These are phyloP conservation scores for Penicillium sp. DNA, from an alignment of 2,329 filamentous ascomycete genomes.

Conservation along the genomic window DNA sequence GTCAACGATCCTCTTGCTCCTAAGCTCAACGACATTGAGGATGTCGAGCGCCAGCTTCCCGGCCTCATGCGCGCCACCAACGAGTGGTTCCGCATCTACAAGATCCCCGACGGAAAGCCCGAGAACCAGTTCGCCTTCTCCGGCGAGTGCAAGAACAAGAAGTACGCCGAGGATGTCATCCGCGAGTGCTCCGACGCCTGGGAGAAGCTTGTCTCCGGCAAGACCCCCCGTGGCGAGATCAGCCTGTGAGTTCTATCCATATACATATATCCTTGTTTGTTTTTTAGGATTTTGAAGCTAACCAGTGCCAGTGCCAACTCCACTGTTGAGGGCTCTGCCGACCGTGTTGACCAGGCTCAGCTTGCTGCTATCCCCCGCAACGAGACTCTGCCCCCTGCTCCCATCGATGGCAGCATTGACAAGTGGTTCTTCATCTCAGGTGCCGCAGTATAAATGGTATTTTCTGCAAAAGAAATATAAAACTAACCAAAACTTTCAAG, in stretches of 20 bases:
- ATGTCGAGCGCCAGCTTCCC: conserved; percentile 96
- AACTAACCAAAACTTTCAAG: conserved; percentile 23
- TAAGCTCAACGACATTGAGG: conserved; percentile 98
- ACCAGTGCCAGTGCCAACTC: conserved; percentile 67
- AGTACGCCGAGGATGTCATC: conserved; percentile 94
- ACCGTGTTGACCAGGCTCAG: conserved; percentile 67
- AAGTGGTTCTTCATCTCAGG: conserved; percentile 99
- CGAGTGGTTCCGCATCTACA: conserved; percentile 99
- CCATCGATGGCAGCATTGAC: conserved; percentile 95
- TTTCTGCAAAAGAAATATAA: conserved; percentile 21
- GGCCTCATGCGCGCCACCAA: conserved; percentile 96
- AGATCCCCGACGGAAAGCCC: conserved; percentile 99
- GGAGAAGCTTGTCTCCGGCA: conserved; percentile 93
- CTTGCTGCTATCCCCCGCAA: conserved; percentile 74
- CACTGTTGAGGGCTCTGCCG: conserved; percentile 69
- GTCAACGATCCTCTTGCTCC: conserved; percentile 93
- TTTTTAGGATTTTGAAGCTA: conserved; percentile 6
- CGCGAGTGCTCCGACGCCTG: conserved; percentile 95
- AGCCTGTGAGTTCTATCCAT: conserved; percentile 66
- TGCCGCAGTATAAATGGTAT: conserved; percentile 68
- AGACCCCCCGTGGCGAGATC: conserved; percentile 74
- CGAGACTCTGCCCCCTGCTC: conserved; percentile 78
- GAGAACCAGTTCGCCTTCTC: conserved; percentile 99
- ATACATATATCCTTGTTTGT: not conserved
- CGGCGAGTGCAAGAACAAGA: conserved; percentile 99